Evolutionary conservation across 2,329 filamentous ascomycete species (phyloP), one percentile per base, ranked within the genome.

Genomic region (Gnomoniopsis sp.): DNA sequence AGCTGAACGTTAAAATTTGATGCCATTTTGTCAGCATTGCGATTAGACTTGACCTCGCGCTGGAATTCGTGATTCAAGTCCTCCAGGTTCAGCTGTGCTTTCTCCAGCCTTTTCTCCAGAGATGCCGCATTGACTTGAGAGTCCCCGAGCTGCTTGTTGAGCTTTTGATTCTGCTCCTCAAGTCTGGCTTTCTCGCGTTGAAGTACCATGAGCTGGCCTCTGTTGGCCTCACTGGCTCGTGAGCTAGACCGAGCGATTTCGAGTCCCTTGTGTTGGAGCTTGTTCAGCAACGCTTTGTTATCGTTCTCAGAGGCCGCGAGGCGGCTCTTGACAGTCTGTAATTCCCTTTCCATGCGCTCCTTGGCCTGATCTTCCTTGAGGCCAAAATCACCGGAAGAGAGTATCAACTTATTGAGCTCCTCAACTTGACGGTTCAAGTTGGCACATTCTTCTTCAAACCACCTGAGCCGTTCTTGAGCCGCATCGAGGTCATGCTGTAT

Each of bases 211-310:
- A 97, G 79, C 65, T 95, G 89, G 2, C 87, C 82, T 41, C 93
- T 87, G 49, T 92, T 90, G 34, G 87, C 90, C 66, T 98, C 93
- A 62, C 85, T 92, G 33, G 90, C 93, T 60, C 88, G 88, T 6
- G 93, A 96, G 61, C 86, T 91, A 0, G 93, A 95, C 49, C 95
- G 86, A 44, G 93, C 93, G 71, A 99, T 96, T 70, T 99, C 93
- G 7, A 99, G 82, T 33, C 96, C 95, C 78, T 98, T 98, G 69
- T 98, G 93, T 68, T 98, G 93, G 19, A 99, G 82, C 74, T 98
- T 98, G 77, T 97, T 98, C 64, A 98, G 82, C n/a, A 99, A 79
- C 6, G 92, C 88, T 53, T 91, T 88, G 68, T 98, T 98, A 74
- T 98, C 93, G 67, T 98, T 97, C 71, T 99, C 93, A 0, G 93